phyloP scores from a whole-genome alignment of 2,329 filamentous ascomycete species.

The Didymellaceae sp. region DNA sequence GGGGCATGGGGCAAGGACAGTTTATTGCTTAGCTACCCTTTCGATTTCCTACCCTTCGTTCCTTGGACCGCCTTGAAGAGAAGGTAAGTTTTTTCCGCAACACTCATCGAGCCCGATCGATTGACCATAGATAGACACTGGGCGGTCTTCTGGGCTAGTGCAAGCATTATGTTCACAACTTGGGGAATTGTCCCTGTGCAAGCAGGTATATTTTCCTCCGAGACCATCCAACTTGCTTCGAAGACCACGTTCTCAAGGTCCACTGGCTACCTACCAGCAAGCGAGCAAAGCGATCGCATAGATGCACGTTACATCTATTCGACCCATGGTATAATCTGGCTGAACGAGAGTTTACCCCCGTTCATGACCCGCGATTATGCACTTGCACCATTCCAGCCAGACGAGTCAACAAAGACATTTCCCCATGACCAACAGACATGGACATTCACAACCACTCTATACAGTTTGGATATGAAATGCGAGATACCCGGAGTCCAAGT shows the following conservation, averaged over 20 bases:
- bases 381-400: slow-evolving; percentile 52
- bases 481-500: not conserved
- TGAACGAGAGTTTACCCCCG: slow-evolving; percentile 52
- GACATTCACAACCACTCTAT: not conserved
- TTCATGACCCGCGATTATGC: slow-evolving; percentile 56
- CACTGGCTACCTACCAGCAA: slow-evolving; percentile 33
- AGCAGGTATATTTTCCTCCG: slow-evolving; percentile 59
- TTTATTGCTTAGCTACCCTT: slow-evolving; percentile 62
- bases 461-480: not conserved
- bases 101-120: not conserved
- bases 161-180: slow-evolving; percentile 59
- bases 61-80: slow-evolving; percentile 50
- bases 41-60: slow-evolving; percentile 55
- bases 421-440: not conserved
- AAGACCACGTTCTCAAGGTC: slow-evolving; percentile 22
- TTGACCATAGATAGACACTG: slow-evolving; percentile 55
- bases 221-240: slow-evolving; percentile 32
- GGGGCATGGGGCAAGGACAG: slow-evolving; percentile 57
- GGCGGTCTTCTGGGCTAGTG: slow-evolving; percentile 58
- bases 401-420: not conserved
- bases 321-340: slow-evolving; percentile 56
- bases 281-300: slow-evolving; percentile 40
- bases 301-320: slow-evolving; percentile 52
- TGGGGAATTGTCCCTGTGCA: slow-evolving; percentile 64
- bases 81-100: slow-evolving; percentile 20